phyloP scores from a whole-genome alignment of 345 rosid species.

The Populus simonii region DNA sequence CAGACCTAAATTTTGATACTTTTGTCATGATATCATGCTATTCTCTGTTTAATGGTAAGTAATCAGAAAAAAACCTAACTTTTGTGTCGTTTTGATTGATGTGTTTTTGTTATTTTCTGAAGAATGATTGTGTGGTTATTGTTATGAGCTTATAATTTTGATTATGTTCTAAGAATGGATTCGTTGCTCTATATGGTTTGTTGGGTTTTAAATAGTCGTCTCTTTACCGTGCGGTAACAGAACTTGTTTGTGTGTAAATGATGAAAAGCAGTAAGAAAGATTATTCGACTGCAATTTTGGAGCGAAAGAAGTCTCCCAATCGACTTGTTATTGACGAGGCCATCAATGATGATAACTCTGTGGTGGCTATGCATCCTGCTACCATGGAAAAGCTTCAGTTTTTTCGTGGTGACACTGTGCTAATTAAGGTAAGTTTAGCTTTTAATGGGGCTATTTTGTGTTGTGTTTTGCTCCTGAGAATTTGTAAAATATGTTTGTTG shows the following conservation, averaged over 20 bases:
- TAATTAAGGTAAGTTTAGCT: slow-evolving; percentile 19
- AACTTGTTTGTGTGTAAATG: background rate
- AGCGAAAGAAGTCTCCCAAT: slow-evolving; percentile 32
- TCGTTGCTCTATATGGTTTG: background rate
- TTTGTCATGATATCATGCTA: background rate
- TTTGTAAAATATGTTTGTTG: background rate
- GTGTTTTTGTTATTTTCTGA: background rate
- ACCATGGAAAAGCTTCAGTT: slow-evolving; percentile 38
- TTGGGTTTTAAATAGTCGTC: background rate
- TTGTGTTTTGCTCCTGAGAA: background rate
- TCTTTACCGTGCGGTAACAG: background rate
- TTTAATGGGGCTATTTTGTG: background rate
- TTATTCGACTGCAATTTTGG: slow-evolving; percentile 32
- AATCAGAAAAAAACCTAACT: background rate
- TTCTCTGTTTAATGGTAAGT: background rate
- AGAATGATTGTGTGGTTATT: background rate
- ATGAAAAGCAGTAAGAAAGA: slow-evolving; percentile 20
- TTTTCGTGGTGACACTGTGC: slow-evolving; percentile 30
- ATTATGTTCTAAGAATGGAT: background rate
- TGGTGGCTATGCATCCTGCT: slow-evolving; percentile 25
- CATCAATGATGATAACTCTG: slow-evolving; percentile 31
- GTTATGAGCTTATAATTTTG: background rate
- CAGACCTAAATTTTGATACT: no score
- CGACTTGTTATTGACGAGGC: slow-evolving; percentile 37
- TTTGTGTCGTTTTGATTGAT: no score